Base-by-base conservation (phyloP, 495 filamentous ascomycete species). In the Daldinia grandis region DNA sequence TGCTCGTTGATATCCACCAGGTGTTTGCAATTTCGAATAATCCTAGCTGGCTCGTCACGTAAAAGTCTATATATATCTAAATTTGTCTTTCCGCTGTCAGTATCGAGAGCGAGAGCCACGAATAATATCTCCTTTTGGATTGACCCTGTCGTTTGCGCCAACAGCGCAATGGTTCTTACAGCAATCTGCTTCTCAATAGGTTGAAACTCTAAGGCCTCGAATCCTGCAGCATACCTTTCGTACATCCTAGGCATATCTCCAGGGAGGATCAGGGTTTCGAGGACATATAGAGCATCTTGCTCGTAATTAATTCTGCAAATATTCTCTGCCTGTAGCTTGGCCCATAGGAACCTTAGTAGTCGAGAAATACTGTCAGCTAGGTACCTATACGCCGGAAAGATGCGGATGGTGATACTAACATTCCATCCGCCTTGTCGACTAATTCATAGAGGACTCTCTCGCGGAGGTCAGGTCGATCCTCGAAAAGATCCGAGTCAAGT, bases 261-360 rank as follows among this genome's bases (percentile, higher is more conserved):
- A 9, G 58, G 58, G 9, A 30, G 28, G 6, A 62, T 31, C 6
- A 62, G n/a, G 30, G 31, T 35, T 15, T 37, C 31, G 3, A 62
- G 44, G 7, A 17, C 28, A 37, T 62, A 2, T 9, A 24, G 1
- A 30, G 38, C 30, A 8, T 62, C 19, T 35, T 12, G 5, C 21
- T 62, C 44, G 7, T 31, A n/a, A 1, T 51, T 19, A n/a, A 62
- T 62, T 35, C n/a, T 24, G 21, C 42, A 62, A 44, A 62, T 37
- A 12, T 62, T 62, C 9, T 19, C 9, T 28, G 58, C 35, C 14
- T 51, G 44, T 21, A 62, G 30, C 4, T 17, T 62, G 5, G 19
- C 58, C 58, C 58, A 62, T 27, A 62, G 44, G 21, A 62, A 62
- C 58, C 58, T 62, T 21, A n/a, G 28, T 42, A 30, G 14, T 31